Evolutionary conservation across 805 yeast genomes (phyloP), one percentile per base, ranked within the genome.

Genomic region (Saturnispora mendoncae): DNA sequence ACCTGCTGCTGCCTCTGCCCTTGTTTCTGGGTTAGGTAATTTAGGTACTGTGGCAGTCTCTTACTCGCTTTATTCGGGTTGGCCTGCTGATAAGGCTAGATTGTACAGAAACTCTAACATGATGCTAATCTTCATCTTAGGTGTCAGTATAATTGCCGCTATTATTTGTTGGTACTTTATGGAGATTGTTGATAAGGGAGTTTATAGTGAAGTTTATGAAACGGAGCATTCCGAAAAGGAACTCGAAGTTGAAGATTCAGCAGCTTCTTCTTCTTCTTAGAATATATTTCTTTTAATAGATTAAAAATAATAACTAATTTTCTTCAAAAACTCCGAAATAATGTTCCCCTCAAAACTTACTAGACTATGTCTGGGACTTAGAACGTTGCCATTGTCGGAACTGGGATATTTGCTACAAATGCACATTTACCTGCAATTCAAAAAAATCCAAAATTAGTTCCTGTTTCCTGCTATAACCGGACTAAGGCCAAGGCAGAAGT

Each of bases 331-430:
- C 26, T 7, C 10, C 26, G 10, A 7, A 6, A 23, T 10, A 23
- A 7, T 23, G 26, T 23, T 23, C 26, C 10, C 10, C 26, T 23
- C 26, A 23, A 7, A 23, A 23, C 6, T n/a, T 13, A 29, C 14
- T 4, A 25, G 4, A 9, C 9, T 14, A 38, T 12, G 6, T 21
- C 19, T 10, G 19, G 26, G 20, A 14, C 18, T 6, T 29, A 74
- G 35, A 80, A 74, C 56, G 74, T 79, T 39, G 86, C 83, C 40
- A 65, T 82, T 36, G 72, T 82, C 43, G 92, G 92, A 42, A 83
- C 92, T 3, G 92, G 92, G 52, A 84, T 90, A 54, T 90, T 90
- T 58, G 97, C 97, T 47, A 74, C 76, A 23, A 84, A 81, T 48
- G 69, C 74, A 42, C 97, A 90, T 58, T 70, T 84, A 49, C 97